Percentiles rank a stretch among this genome's conserved stretches.
Evolutionary conservation across 192 early-diverging fungal genomes (phyloP).

Genomic region (Diversispora epigaea): DNA sequence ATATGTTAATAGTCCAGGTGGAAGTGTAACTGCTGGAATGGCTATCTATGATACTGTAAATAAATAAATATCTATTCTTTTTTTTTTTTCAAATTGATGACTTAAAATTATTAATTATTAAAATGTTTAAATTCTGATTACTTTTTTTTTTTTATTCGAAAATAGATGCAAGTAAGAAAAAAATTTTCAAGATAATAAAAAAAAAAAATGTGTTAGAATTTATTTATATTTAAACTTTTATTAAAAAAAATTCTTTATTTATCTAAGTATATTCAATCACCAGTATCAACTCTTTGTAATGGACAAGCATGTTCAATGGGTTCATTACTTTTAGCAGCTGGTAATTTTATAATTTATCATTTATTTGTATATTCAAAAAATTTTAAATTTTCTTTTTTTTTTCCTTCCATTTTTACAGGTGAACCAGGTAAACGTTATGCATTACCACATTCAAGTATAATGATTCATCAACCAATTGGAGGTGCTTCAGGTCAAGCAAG

Average conservation of each 20-base stretch:
- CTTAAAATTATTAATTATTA: neutral
- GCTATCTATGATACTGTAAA: constrained; percentile 87
- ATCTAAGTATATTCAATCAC: constrained; percentile 82
- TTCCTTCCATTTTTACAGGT: constrained; percentile 43
- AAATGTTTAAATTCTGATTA: neutral
- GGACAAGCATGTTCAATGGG: constrained; percentile 99
- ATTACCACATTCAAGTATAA: constrained; percentile 88
- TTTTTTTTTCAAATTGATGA: neutral
- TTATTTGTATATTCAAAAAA: neutral
- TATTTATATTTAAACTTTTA: constrained; percentile 2
- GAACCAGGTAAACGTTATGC: constrained; percentile 82
- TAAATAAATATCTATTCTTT: neutral
- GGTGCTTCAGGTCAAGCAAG: constrained; percentile 92
- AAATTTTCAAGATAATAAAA: neutral
- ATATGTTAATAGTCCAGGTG: constrained; percentile 98
- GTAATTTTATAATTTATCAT: constrained; percentile 32
- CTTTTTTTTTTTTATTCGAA: neutral
- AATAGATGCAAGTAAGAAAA: constrained; percentile 31
- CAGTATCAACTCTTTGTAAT: constrained; percentile 91
- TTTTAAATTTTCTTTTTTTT: neutral
- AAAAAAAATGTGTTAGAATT: neutral
- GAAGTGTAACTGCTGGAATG: constrained; percentile 93
- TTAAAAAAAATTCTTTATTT: constrained; percentile 2
- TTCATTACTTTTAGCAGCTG: constrained; percentile 87
- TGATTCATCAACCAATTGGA: constrained; percentile 98